phyloP scores from a whole-genome alignment of 2,329 filamentous ascomycete genomes.

The Chaetothyriales sp. region DNA sequence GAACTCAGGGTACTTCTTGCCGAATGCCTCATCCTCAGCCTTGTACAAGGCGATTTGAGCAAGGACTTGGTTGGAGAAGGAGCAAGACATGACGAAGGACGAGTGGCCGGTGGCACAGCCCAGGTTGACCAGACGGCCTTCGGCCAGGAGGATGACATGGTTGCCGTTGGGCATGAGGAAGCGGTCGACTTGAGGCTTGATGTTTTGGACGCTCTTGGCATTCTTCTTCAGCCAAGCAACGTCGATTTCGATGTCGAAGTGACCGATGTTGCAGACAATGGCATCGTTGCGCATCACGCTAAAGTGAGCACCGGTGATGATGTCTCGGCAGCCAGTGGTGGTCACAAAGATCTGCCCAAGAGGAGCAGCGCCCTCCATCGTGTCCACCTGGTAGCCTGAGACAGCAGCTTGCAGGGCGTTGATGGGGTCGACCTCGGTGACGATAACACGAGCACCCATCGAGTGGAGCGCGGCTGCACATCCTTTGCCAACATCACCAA shows the following conservation, averaged over 20 bases:
- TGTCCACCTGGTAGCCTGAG: conserved; percentile 89
- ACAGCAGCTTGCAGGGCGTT: conserved; percentile 98
- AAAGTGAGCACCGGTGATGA: conserved; percentile 84
- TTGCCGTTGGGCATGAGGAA: conserved; percentile 87
- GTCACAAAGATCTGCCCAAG: conserved; percentile 96
- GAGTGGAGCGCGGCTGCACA: conserved; percentile 89
- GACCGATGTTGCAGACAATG: conserved; percentile 99
- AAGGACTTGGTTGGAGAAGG: conserved; percentile 99
- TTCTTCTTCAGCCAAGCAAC: conserved; percentile 99
- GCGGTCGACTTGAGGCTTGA: conserved; percentile 99
- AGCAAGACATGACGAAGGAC: conserved; percentile 99
- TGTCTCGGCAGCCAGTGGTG: conserved; percentile 97
- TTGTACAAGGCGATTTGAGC: conserved; percentile 98
- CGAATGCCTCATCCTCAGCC: conserved; percentile 72
- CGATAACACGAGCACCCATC: conserved; percentile 93
- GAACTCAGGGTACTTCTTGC: conserved; percentile 92
- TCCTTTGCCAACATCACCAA: conserved; percentile 98
- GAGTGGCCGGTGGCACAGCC: conserved; percentile 98
- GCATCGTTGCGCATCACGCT: conserved; percentile 92
- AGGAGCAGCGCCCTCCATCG: conserved; percentile 90
- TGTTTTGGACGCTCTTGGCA: conserved; percentile 84
- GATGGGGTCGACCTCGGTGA: conserved; percentile 98
- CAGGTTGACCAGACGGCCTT: conserved; percentile 98
- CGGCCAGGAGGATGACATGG: conserved; percentile 95
- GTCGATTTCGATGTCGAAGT: conserved; percentile 99